Percentiles rank a stretch among this genome's conserved stretches.
Conservation (phyloP, 371 early-diverging fungal genomes). For the Capillidium heterosporum region DNA sequence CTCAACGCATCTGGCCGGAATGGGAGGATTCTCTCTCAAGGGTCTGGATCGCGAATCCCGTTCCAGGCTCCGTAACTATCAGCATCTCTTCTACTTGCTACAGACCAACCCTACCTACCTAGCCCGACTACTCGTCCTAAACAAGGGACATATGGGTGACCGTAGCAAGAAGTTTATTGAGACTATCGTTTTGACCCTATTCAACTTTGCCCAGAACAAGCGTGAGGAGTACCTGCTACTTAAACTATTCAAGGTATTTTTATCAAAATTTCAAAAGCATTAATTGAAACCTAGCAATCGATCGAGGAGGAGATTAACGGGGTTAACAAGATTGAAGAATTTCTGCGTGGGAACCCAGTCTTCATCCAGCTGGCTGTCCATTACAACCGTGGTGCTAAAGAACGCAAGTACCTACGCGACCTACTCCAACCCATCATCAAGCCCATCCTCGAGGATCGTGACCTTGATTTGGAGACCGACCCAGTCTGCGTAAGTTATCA, state of each 20-base stretch:
- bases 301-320: slow-evolving; percentile 80
- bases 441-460: slow-evolving; percentile 47
- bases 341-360: slow-evolving; percentile 81
- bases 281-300: slow-evolving; percentile 26
- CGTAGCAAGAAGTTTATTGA: slow-evolving; percentile 66
- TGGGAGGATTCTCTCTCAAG: slow-evolving; percentile 22
- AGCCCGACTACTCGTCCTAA: slow-evolving; percentile 61
- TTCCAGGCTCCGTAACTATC: slow-evolving; percentile 56
- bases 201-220: slow-evolving; percentile 86
- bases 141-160: slow-evolving; percentile 32
- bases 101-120: slow-evolving; percentile 93
- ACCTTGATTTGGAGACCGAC: slow-evolving; percentile 78
- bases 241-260: slow-evolving; percentile 69
- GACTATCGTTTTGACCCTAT: slow-evolving; percentile 79
- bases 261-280: neutral
- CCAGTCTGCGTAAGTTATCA: slow-evolving; percentile 38
- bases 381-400: slow-evolving; percentile 86
- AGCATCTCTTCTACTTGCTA: slow-evolving; percentile 82
- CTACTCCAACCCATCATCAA: slow-evolving; percentile 66
- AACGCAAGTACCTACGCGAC: slow-evolving; percentile 75
- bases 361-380: slow-evolving; percentile 90
- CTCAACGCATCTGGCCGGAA: slow-evolving; percentile 6
- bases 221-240: slow-evolving; percentile 94
- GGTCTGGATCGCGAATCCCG: slow-evolving; percentile 72
- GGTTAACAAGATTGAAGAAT: slow-evolving; percentile 65